Base-by-base conservation (phyloP, 1,284 basidiomycete species). In the Boletus semigastroideus region DNA sequence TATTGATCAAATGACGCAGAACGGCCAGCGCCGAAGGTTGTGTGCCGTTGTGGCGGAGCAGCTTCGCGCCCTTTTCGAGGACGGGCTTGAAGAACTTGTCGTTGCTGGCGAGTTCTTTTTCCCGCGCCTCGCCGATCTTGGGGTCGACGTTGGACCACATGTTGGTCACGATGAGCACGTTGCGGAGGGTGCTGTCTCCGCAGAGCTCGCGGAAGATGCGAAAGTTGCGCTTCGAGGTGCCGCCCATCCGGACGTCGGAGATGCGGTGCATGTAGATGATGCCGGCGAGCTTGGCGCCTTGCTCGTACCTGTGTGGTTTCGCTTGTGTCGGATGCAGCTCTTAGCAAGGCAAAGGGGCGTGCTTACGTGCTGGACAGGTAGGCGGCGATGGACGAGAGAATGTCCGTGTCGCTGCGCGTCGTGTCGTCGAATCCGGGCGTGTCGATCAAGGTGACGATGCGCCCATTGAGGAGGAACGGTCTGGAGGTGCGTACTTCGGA, bases 191-290 rank as follows among this genome's bases (percentile, higher is more conserved):
- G 14, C 56, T 66, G 20, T 79, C 76, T 11, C 80, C 80, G 56
- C 80, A 82, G 11, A 82, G 67, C 50, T 74, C 72, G 41, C 76
- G 68, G 62, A 82, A 79, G 62, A 80, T 72, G 37, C 68, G 68
- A 51, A 81, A 78, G 60, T 77, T 82, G 41, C 76, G 74, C 20
- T 69, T 68, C n/a, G 77, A 76, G 22, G 76, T 75, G 27, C 79
- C 78, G 37, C 75, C 76, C 60, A 82, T 71, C 22, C 78, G 66
- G 61, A 72, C 68, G 56, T 82, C 80, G 45, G 77, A 73, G 55
- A 82, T 82, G 6, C 77, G 73, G 56, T 82, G 79, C 66, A 80
- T 69, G 64, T 82, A 82, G 42, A 82, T 73, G 59, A 82, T 70
- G 0, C 80, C 80, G 3, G 73, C 69, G 19, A 82, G 68, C 46